Evolutionary conservation across 2,329 filamentous ascomycete species (phyloP), one percentile per base, ranked within the genome.

Genomic region (Talaromyces sp.): DNA sequence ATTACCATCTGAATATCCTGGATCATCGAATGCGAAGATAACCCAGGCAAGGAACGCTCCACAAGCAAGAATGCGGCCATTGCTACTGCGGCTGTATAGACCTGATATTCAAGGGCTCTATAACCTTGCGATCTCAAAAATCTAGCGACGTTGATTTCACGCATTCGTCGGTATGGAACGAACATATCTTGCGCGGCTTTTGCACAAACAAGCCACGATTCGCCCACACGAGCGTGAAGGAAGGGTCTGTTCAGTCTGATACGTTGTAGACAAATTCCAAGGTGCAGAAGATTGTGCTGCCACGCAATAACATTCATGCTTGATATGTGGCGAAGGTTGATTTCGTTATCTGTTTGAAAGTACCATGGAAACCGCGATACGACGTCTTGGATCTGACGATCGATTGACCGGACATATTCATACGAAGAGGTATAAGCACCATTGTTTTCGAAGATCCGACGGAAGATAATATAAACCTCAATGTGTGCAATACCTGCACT

Each of bases 181-280:
- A 73, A 60, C 16, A 71, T 67, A 19, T 72, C 69, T 41, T 73
- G 70, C 11, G 71, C 70, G 47, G 71, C 68, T 60, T 68, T 70
- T 50, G 62, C 67, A 66, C 69, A 71, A 9, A 69, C 68, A 33
- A 60, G 48, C 70, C 69, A 72, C 3, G 70, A 69, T 41, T 67
- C 66, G 4, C 68, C 69, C 13, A 68, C 65, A 22, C 68, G 69
- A 1, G 69, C 67, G 52, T 69, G 67, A 5, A 73, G 68, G 52
- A 73, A 73, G 1, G 69, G 68, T 19, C 70, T 64, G 39, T 72
- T 70, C 65, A 72, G 70, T 3, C 71, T 70, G 54, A 73, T 72
- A 7, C 71, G 70, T 52, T 71, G 70, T 60, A 71, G 69, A 62
- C 69, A 72, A 48, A 72, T 70, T 52, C 68, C 69, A 8, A 68